Evolutionary conservation across 352 stramenopile species (phyloP).

Genomic region (Phytophthora meadii): DNA sequence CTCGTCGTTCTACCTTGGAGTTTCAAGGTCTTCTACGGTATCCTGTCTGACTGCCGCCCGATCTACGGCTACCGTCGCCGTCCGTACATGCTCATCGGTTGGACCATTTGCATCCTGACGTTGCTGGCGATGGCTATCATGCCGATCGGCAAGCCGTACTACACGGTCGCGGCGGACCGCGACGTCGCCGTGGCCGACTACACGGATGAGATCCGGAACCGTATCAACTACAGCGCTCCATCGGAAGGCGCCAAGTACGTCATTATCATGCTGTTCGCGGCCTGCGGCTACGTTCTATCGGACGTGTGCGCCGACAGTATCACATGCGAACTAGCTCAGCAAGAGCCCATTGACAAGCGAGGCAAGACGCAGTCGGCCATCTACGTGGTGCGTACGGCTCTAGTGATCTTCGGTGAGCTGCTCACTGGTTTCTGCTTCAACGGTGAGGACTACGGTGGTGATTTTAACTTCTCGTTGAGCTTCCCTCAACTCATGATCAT

Average conservation of each 20-base stretch:
- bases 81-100: slow-evolving; percentile 72
- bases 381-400: slow-evolving; percentile 47
- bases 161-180: slow-evolving; percentile 31
- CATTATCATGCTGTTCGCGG: slow-evolving; percentile 76
- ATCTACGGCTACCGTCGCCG: slow-evolving; percentile 66
- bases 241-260: slow-evolving; percentile 59
- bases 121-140: slow-evolving; percentile 54
- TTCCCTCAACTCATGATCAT: slow-evolving; percentile 65
- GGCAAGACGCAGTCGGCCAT: slow-evolving; percentile 54
- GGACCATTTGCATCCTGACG: slow-evolving; percentile 49
- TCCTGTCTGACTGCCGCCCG: slow-evolving; percentile 62
- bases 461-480: slow-evolving; percentile 57
- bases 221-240: slow-evolving; percentile 43
- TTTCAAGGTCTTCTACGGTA: slow-evolving; percentile 74
- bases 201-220: slow-evolving; percentile 30
- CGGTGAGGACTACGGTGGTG: slow-evolving; percentile 57
- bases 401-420: slow-evolving; percentile 46
- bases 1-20: slow-evolving; percentile 59
- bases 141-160: slow-evolving; percentile 58
- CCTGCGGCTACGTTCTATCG: slow-evolving; percentile 77
- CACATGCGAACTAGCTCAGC: slow-evolving; percentile 48
- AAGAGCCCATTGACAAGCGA: slow-evolving; percentile 48
- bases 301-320: slow-evolving; percentile 78
- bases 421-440: slow-evolving; percentile 61
- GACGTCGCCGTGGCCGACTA: slow-evolving; percentile 26